A percentile compares a stretch with the other conserved stretches of the same genome.
Conservation (phyloP, 768 basidiomycete species). For the Stropharia rugosoannulata region DNA sequence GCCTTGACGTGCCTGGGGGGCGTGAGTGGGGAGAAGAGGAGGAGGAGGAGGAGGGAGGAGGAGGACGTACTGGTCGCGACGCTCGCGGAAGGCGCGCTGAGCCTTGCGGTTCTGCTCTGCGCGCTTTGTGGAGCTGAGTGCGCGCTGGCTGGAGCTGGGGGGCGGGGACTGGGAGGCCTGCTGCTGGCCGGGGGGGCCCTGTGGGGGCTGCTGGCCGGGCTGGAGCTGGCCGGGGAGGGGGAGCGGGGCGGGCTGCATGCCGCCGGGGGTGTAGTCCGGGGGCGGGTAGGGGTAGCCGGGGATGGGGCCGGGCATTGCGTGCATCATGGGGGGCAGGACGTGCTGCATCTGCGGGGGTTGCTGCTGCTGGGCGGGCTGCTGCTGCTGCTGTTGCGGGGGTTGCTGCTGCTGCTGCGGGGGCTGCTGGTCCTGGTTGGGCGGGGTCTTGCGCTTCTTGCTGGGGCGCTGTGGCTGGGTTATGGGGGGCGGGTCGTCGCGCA, state of each 20-base stretch:
- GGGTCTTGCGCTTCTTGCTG: slow-evolving; percentile 69
- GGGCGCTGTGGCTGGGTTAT: slow-evolving; percentile 43
- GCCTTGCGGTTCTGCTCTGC: slow-evolving; percentile 96
- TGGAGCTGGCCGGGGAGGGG: slow-evolving; percentile 24
- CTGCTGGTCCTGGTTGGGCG: slow-evolving; percentile 37
- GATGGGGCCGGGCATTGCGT: slow-evolving; percentile 40
- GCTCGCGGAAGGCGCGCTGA: slow-evolving; percentile 87
- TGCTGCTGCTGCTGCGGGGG: slow-evolving; percentile 29
- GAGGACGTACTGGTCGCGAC: slow-evolving; percentile 77
- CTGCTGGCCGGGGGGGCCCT: slow-evolving; percentile 14
- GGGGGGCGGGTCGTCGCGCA: slow-evolving; percentile 57
- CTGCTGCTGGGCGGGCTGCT: slow-evolving; percentile 15
- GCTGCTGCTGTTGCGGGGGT: slow-evolving; percentile 23
- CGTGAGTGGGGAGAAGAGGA: slow-evolving; percentile 4
- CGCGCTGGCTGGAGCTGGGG: slow-evolving; percentile 39
- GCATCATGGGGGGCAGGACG: slow-evolving; percentile 57
- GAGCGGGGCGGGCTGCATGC: slow-evolving; percentile 28
- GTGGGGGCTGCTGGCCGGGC: slow-evolving; percentile 2
- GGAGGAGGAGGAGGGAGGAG: slow-evolving; percentile 10
- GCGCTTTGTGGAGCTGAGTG: slow-evolving; percentile 78
- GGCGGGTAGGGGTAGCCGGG: slow-evolving; percentile 51
- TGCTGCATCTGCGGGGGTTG: slow-evolving; percentile 40
- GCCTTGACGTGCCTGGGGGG: slow-evolving; percentile 75
- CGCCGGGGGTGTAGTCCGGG: slow-evolving; percentile 55
- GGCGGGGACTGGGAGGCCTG: slow-evolving; percentile 20